Percentiles rank a stretch among this genome's conserved stretches.
Conservation (phyloP, 805 yeast species). For the Candida manassasensis region DNA sequence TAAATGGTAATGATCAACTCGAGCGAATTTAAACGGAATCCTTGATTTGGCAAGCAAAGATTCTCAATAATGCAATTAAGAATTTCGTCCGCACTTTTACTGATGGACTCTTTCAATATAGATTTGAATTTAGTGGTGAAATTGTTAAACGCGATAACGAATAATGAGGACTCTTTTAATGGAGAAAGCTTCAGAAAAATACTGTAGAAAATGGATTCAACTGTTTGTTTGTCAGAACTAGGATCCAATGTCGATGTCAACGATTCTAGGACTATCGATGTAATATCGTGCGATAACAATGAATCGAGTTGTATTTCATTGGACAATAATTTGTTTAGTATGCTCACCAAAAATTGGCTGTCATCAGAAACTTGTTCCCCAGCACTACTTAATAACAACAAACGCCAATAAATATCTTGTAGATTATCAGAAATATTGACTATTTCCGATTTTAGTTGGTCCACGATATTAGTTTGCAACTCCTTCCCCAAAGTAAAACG, state of each 20-base stretch:
- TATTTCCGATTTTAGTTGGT: conserved; percentile 7
- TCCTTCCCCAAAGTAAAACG: conserved; percentile 12
- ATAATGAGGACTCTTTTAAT: conserved; percentile 31
- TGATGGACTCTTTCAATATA: neutral
- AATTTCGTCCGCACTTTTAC: conserved; percentile 10
- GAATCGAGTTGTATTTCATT: conserved; percentile 7
- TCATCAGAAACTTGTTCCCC: conserved; percentile 20
- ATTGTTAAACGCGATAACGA: conserved; percentile 30
- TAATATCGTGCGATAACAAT: conserved; percentile 29
- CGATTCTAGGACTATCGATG: conserved; percentile 36
- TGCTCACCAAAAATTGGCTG: conserved; percentile 14
- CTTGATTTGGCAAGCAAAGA: conserved; percentile 46
- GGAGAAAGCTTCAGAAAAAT: conserved; percentile 11
- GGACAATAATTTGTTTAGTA: conserved; percentile 9
- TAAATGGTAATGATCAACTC: conserved; percentile 36
- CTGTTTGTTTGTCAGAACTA: neutral
- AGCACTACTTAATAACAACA: conserved; percentile 37
- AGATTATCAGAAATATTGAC: conserved; percentile 11
- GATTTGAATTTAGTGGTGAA: conserved; percentile 15
- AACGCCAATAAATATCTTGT: conserved; percentile 50
- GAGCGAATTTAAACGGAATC: conserved; percentile 48
- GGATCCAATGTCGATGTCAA: conserved; percentile 21
- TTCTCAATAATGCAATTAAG: conserved; percentile 20
- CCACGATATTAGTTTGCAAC: conserved; percentile 15
- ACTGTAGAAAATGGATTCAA: conserved; percentile 1